Base-by-base conservation (phyloP, 352 stramenopile genomes). In the Phytopythium mirpurense region DNA sequence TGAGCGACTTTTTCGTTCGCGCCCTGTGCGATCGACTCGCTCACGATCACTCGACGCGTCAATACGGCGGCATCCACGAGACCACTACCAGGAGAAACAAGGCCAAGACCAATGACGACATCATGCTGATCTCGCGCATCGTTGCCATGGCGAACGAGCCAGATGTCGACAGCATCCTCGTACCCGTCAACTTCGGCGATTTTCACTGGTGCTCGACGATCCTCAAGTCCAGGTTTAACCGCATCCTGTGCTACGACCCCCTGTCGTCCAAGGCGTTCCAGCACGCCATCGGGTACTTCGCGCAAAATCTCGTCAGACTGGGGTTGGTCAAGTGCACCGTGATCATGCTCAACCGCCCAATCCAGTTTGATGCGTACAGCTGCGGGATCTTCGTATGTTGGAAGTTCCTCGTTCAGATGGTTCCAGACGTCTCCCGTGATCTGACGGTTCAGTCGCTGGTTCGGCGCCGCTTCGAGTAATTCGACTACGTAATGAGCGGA, bases 351-450 rank as follows among this genome's bases (percentile, higher is more conserved):
- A 52, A 61, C 18, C 62, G 54, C 44, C 57, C 53, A 8, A 51
- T 58, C 24, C 60, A 60, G 19, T 53, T 50, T 10, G 51, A 63
- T 11, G 15, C 11, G 1, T 60, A 47, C 26, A 67, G 55, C 36
- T 67, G 60, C 47, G 60, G 55, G 0, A 24, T 63, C 8, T 63
- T 46, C 27, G n/a, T n/a, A n/a, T n/a, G n/a, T n/a, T n/a, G n/a
- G n/a, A n/a, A n/a, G n/a, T n/a, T n/a, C n/a, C n/a, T n/a, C n/a
- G n/a, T n/a, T n/a, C n/a, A n/a, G n/a, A n/a, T n/a, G n/a, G n/a
- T n/a, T n/a, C n/a, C n/a, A n/a, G n/a, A n/a, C n/a, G n/a, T n/a
- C n/a, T n/a, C n/a, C n/a, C n/a, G n/a, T n/a, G n/a, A n/a, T n/a
- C n/a, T n/a, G n/a, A n/a, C n/a, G n/a, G n/a, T n/a, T n/a, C n/a